Conservation (phyloP, 306 rosid genomes). For the Cucurbita moschata region DNA sequence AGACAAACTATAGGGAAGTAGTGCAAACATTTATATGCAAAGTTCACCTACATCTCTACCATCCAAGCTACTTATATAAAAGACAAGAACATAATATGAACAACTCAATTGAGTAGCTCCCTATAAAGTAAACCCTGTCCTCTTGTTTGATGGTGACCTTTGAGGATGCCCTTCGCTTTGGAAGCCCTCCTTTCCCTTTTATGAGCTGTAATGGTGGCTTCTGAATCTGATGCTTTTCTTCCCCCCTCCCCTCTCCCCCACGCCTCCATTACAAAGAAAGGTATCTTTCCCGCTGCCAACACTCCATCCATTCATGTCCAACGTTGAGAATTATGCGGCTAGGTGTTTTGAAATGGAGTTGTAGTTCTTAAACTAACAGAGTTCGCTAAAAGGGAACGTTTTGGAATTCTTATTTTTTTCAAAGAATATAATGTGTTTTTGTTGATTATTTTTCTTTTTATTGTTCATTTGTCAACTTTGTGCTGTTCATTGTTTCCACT, state of each 20-base stretch:
- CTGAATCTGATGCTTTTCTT: conserved; percentile 5
- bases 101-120: too few relatives aligned
- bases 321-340: background rate
- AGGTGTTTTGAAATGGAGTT: background rate
- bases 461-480: background rate
- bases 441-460: too few relatives aligned
- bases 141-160: background rate
- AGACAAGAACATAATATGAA: too few relatives aligned
- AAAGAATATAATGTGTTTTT: too few relatives aligned
- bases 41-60: too few relatives aligned
- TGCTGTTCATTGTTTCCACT: background rate
- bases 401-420: too few relatives aligned
- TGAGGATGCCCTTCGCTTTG: conserved; percentile 1
- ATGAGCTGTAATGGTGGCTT: background rate
- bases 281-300: background rate
- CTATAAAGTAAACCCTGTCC: background rate
- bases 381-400: too few relatives aligned
- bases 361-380: background rate
- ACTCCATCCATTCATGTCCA: background rate
- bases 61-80: too few relatives aligned
- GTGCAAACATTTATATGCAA: too few relatives aligned
- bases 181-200: background rate
- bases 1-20: too few relatives aligned
- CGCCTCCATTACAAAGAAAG: background rate
- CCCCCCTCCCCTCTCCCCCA: background rate